These are phyloP conservation scores for Vaccinium darrowii DNA, from an alignment of 148 eudicot species.

Conservation along the genomic window DNA sequence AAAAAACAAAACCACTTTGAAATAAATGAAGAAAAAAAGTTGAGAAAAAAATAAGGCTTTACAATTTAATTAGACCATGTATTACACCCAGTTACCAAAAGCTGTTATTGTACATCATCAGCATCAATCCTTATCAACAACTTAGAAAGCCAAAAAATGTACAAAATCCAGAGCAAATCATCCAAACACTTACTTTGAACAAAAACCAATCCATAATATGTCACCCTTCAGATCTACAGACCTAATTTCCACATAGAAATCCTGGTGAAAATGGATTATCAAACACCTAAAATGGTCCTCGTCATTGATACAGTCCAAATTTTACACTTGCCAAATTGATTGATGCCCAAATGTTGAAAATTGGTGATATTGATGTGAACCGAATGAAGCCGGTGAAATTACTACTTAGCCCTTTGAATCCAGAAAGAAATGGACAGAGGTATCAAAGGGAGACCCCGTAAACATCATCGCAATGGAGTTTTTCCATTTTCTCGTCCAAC, in stretches of 20 bases:
- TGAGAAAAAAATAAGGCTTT: not conserved
- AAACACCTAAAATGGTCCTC: not conserved
- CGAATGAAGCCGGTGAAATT: not conserved
- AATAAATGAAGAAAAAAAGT: no score
- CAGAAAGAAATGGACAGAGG: not conserved
- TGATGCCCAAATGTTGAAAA: not conserved
- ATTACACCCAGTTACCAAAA: not conserved
- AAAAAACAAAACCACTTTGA: no score
- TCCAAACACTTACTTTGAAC: not conserved
- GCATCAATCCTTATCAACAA: not conserved
- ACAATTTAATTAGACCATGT: not conserved
- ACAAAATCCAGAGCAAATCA: not conserved
- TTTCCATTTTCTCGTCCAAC: constrained; percentile 40
- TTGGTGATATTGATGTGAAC: not conserved
- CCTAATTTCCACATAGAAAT: not conserved
- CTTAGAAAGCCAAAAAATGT: not conserved
- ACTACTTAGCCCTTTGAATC: not conserved
- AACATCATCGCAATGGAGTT: constrained; percentile 27
- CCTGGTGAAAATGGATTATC: not conserved
- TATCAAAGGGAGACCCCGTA: constrained; percentile 13
- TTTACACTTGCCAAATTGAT: not conserved
- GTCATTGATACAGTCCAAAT: not conserved
- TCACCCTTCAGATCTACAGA: not conserved
- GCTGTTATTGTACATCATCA: not conserved
- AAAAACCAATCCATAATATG: not conserved